Base-by-base conservation (phyloP, 768 basidiomycete species). In the Steccherinum ochraceum region DNA sequence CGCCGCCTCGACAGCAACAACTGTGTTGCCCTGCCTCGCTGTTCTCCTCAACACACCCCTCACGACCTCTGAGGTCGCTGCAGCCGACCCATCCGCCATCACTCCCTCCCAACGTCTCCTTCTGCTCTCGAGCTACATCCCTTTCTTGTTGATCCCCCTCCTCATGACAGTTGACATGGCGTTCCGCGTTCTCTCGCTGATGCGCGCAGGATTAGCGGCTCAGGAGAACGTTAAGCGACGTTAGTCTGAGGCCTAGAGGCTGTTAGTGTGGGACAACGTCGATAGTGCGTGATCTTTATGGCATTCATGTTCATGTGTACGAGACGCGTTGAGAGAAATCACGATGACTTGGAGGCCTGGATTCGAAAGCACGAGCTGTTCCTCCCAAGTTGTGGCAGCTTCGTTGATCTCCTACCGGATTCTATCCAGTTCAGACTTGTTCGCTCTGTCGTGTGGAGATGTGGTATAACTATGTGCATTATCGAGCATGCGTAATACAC, bases 91-190 rank as follows among this genome's bases (percentile, higher is more conserved):
- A 2, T 58, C 66, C 21, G 71, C 76, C 18, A 52, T 87, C 44
- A 75, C 81, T 0, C 43, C 60, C 0, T 64, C 63, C n/a, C 84
- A 93, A 55, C 72, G 75, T 4, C 48, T 71, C 19, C 58, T 84
- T 44, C 69, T 93, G 19, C 69, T 92, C 13, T 73, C 74, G 4
- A 81, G 80, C 58, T 93, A 93, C 60, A 62, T 89, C 2, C 86
- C 89, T 1, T 93, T 88, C 72, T 79, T 86, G 52, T 24, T 89
- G 5, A 65, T 92, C 1, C 88, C 90, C 0, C 56, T 88, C 10
- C 61, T 76, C 2, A 89, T 93, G 78, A 71, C 81, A 0, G 54
- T 85, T n/a, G 88, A 91, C 59, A 88, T 90, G 82, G 71, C 75
- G 0, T 47, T 69, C 19, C 67, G 67, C 7, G 49, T 66, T 3